phyloP scores from a whole-genome alignment of 257 asterid species.

The Galeopsis tetrahit region DNA sequence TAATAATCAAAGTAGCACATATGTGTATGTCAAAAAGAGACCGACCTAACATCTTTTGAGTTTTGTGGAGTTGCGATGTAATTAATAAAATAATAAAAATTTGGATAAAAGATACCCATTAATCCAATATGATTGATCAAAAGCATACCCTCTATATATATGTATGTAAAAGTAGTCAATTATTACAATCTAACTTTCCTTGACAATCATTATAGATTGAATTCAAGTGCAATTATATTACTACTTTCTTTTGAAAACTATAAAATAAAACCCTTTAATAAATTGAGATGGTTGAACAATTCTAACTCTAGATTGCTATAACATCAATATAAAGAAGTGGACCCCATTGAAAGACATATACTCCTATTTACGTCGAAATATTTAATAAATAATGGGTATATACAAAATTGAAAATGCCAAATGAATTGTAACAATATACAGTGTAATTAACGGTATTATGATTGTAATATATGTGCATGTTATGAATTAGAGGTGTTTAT shows the following conservation, averaged over 20 bases:
- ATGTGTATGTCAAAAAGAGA: neutral
- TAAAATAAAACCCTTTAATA: neutral
- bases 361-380: too few relatives aligned
- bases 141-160: conserved; percentile 40
- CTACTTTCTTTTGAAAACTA: neutral
- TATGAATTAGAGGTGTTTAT: neutral
- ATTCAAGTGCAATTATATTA: neutral
- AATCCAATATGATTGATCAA: conserved; percentile 8
- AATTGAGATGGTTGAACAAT: neutral
- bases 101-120: conserved; percentile 59
- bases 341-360: too few relatives aligned
- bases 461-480: neutral
- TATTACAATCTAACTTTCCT: conserved; percentile 38
- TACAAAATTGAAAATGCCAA: neutral
- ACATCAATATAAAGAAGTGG: too few relatives aligned
- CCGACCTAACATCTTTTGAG: conserved; percentile 1
- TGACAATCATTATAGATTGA: neutral
- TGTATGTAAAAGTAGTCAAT: conserved; percentile 44
- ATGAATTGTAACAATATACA: too few relatives aligned
- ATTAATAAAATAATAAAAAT: conserved; percentile 29
- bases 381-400: neutral
- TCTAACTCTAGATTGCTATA: neutral
- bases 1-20: neutral
- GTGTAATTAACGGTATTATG: neutral
- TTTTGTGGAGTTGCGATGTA: conserved; percentile 32